Evolutionary conservation across 441 rosid genomes (phyloP), one percentile per base, ranked within the genome.

Genomic region (Adansonia rubrostipa): DNA sequence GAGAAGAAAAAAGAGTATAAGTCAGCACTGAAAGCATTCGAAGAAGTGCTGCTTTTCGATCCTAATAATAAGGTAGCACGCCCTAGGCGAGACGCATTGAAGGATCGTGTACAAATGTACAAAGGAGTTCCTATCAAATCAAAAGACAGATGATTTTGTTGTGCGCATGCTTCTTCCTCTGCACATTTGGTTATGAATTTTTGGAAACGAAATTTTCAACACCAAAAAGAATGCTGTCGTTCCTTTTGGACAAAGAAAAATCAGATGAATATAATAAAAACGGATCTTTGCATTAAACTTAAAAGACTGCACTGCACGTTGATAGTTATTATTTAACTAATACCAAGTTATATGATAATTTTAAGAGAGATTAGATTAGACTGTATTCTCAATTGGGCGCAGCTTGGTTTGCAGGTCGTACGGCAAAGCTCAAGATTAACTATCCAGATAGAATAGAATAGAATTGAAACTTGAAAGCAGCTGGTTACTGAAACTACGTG

Each of bases 61-160:
- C 99, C 99, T 0, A 96, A 92, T 85, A 94, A 92, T 48, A 93
- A 91, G 78, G 88, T 94, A 11, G 99, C 95, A 28, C 80, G 97
- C 70, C 99, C 99, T 1, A 84, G 98, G 66, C 83, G 96, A 67
- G 99, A 94, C 61, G 83, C 82, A 1, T 84, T 96, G 81, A 92
- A 87, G 85, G 97, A 92, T 65, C 89, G 87, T 0, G 94, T 88
- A 28, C 76, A 88, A 79, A 89, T 94, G 83, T 94, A 92, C 87
- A 89, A 91, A 89, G 97, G 92, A 48, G 88, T 94, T 80, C 88
- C 94, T 6, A 87, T 94, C 56, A 92, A 91, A 82, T 82, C 97
- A 9, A 90, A 92, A 84, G 89, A 92, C 70, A 84, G 91, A 86
- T 95, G 86, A 88, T 77, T 76, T 57, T 67, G 50, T 45, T 24